Evolutionary conservation across 495 filamentous ascomycete species (phyloP).

Genomic region (Aspergillus panamensis): DNA sequence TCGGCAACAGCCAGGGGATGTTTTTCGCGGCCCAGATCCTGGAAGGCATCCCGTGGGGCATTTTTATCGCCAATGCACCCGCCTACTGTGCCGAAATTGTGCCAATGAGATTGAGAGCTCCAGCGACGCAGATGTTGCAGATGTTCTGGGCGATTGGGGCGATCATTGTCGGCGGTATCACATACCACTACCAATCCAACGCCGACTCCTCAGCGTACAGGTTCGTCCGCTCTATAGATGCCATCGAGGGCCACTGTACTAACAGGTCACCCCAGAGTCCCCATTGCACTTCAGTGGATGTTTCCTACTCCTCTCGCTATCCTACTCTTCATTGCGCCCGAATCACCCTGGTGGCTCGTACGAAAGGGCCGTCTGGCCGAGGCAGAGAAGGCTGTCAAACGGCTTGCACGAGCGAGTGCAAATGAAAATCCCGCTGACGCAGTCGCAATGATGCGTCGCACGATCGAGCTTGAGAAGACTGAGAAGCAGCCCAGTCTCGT

Average conservation of each 20-base stretch:
- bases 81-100: constrained; percentile 71
- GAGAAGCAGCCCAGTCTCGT: constrained; percentile 55
- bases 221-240: constrained; percentile 35
- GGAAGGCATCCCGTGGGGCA: constrained; percentile 70
- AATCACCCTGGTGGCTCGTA: constrained; percentile 58
- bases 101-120: constrained; percentile 60
- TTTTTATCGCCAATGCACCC: constrained; percentile 69
- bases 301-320: constrained; percentile 68
- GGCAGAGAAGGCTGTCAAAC: constrained; percentile 59
- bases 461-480: constrained; percentile 52
- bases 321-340: constrained; percentile 61
- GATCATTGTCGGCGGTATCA: constrained; percentile 63
- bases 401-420: constrained; percentile 57
- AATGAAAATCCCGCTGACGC: constrained; percentile 71
- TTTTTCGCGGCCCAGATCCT: constrained; percentile 36
- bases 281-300: constrained; percentile 72
- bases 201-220: constrained; percentile 36
- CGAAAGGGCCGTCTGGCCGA: constrained; percentile 56
- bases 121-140: constrained; percentile 67
- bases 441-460: constrained; percentile 80
- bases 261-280: constrained; percentile 55
- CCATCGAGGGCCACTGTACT: constrained; percentile 31
- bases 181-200: constrained; percentile 52
- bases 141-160: constrained; percentile 71
- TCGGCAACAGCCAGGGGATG: constrained; percentile 31